These are phyloP conservation scores for Daldinia eschscholtzii DNA, from an alignment of 2,329 filamentous ascomycete species.

Conservation along the genomic window DNA sequence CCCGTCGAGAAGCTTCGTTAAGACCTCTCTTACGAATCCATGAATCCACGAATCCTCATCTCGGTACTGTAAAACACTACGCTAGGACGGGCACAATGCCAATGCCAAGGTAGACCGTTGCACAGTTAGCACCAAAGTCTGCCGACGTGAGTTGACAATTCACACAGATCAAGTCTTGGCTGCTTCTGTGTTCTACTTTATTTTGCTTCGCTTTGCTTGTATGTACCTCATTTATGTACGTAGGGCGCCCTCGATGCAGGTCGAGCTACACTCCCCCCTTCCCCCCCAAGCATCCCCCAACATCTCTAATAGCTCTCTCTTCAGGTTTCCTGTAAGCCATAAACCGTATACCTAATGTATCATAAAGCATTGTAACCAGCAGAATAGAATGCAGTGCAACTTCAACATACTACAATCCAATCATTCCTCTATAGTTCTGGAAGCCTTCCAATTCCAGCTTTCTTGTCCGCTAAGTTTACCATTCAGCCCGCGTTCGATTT, in stretches of 20 bases:
- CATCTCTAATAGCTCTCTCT: conserved; percentile 28
- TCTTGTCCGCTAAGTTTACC: conserved; percentile 47
- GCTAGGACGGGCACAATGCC: conserved; percentile 33
- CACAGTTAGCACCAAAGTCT: conserved; percentile 41
- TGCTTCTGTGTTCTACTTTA: conserved; percentile 28
- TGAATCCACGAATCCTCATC: conserved; percentile 23
- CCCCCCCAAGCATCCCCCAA: conserved; percentile 27
- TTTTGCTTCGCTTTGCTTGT: conserved; percentile 14
- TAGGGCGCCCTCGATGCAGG: conserved; percentile 42
- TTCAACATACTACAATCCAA: conserved; percentile 47
- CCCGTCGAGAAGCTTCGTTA: conserved; percentile 37
- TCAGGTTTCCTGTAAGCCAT: conserved; percentile 16
- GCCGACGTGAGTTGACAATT: conserved; percentile 42
- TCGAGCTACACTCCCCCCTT: conserved; percentile 32
- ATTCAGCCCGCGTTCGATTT: conserved; percentile 34
- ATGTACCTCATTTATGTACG: conserved; percentile 12
- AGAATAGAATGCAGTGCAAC: conserved; percentile 45
- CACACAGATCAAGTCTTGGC: conserved; percentile 42
- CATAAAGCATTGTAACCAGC: conserved; percentile 32
- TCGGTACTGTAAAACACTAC: conserved; percentile 41
- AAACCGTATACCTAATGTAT: not conserved
- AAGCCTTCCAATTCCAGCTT: conserved; percentile 50
- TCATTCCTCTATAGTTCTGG: conserved; percentile 47
- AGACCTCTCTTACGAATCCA: conserved; percentile 20
- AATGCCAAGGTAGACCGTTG: conserved; percentile 41